Conservation (phyloP, 176 grass and related monocot species). For the Bolboschoenus planiculmis region DNA sequence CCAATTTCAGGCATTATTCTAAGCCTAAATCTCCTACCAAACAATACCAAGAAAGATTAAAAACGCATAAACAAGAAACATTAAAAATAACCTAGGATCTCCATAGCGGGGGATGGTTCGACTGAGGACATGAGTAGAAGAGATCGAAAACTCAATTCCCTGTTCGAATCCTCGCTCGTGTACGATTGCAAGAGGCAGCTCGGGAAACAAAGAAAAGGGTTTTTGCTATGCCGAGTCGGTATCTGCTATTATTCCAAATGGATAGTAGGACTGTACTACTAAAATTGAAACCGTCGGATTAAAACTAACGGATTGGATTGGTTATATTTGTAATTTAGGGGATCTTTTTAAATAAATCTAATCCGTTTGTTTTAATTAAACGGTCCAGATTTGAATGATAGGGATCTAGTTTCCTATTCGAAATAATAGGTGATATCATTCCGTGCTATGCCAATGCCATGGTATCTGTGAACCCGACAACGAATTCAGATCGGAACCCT, state of each 20-base stretch:
- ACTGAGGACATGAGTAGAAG: not conserved
- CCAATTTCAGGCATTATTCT: not conserved
- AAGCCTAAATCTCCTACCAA: conserved; percentile 7
- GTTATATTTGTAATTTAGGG: no score
- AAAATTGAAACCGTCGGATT: no score
- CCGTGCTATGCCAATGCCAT: no score
- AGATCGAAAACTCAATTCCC: not conserved
- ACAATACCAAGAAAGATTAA: not conserved
- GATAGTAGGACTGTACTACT: no score
- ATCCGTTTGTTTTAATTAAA: no score
- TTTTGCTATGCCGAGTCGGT: no score
- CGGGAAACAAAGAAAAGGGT: not conserved
- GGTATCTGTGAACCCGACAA: not conserved
- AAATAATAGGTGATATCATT: no score
- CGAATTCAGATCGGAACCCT: not conserved
- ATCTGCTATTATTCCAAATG: no score
- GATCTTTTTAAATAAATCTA: no score
- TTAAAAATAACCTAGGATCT: conserved; percentile 43
- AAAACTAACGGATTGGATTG: no score
- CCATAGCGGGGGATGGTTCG: conserved; percentile 23
- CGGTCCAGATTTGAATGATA: no score
- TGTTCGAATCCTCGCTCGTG: not conserved
- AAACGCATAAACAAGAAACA: not conserved
- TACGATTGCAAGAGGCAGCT: not conserved
- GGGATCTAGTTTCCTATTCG: no score